Percentiles rank a stretch among this genome's conserved stretches.
These are phyloP conservation scores for Xenoacremonium recifei DNA, from an alignment of 2,329 filamentous ascomycete species.

Conservation along the genomic window DNA sequence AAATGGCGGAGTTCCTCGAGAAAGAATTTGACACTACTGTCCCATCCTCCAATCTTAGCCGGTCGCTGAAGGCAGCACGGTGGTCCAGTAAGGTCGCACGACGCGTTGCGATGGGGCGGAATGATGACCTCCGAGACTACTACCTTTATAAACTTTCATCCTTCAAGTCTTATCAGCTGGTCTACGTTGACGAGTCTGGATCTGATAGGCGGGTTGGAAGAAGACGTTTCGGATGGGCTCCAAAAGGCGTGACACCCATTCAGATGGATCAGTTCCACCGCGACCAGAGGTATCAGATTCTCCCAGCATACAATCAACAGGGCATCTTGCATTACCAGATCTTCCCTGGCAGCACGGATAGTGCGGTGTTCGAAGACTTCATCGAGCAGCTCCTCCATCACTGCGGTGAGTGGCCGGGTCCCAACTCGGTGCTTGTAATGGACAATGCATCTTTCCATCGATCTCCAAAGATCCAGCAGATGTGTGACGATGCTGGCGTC, in stretches of 20 bases:
- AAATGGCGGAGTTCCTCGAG: constrained; percentile 6
- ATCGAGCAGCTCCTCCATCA: constrained; percentile 30
- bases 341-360: constrained; percentile 28
- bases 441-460: constrained; percentile 34
- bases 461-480: constrained; percentile 22
- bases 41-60: constrained; percentile 17
- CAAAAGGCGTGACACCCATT: constrained; percentile 23
- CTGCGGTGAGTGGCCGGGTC: constrained; percentile 30
- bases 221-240: constrained; percentile 34
- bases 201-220: constrained; percentile 32
- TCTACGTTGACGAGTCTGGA: constrained; percentile 35
- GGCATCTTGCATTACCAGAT: constrained; percentile 23
- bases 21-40: constrained; percentile 4
- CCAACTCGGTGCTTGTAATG: constrained; percentile 34
- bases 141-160: constrained; percentile 33
- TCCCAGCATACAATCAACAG: constrained; percentile 29
- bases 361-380: constrained; percentile 27
- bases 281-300: constrained; percentile 18
- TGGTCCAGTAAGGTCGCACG: constrained; percentile 31
- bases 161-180: constrained; percentile 30
- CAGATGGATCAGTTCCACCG: constrained; percentile 21
- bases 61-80: constrained; percentile 17
- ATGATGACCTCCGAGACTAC: constrained; percentile 31
- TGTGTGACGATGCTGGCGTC: constrained; percentile 22
- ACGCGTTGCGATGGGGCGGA: constrained; percentile 30